Evolutionary conservation across 208 protist genomes (phyloP), one percentile per base, ranked within the genome.

Genomic region (Willaertia magna): DNA sequence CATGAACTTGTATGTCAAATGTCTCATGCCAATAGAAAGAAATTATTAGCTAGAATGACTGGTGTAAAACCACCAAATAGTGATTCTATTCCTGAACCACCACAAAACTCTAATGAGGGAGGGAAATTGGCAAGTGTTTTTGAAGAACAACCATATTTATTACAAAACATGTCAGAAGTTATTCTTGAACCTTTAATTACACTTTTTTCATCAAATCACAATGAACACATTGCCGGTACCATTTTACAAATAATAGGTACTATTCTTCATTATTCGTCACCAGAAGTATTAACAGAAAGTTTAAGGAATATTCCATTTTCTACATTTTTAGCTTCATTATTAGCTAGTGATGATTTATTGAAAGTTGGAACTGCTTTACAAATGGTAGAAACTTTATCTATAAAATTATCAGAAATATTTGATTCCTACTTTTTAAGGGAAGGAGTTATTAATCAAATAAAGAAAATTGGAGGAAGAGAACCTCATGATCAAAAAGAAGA

Each of bases 361-460:
- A 91, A 92, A 44, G 85, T 93, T 0, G 47, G 30, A 79, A 92
- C 16, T 12, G 94, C 88, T 14, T 86, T 96, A 14, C 85, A 85
- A 16, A 86, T 96, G 22, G 90, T 90, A 11, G 82, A 88, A 0
- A 90, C 87, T 46, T 90, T 97, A 22, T 61, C 96, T 12, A 85
- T 92, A 18, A 96, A 95, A 87, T 20, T 95, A 39, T 88, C 88
- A 9, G 85, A 88, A 30, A 86, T 91, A 14, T 96, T 93, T 79
- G 85, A 84, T 20, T 82, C 87, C 39, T 90, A 92, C 74, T 94
- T 97, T 86, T 87, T 93, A 22, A 92, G 94, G 61, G 94, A 97
- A 84, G 95, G 94, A 46, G 92, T 96, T n/a, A n/a, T 87, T 9
- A 6, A 79, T 34, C 7, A 39, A 59, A 85, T 88, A 52, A 48